Conservation (phyloP, 208 protist species). For the Crithidia brevicula region DNA sequence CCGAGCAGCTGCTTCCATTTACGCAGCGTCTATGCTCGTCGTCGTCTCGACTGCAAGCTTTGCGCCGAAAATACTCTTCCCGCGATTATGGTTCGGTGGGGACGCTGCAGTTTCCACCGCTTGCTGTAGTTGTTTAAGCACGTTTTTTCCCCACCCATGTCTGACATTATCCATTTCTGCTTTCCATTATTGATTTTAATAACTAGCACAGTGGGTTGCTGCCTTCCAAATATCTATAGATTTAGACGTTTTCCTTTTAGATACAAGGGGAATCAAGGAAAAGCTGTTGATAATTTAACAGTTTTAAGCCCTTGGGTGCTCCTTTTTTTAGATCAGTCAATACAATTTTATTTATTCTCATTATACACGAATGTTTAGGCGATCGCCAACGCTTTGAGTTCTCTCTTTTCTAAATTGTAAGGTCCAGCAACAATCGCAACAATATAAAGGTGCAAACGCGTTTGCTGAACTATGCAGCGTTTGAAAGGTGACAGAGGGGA, state of each 20-base stretch:
- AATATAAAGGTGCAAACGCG: not conserved
- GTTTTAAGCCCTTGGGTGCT: constrained; percentile 15
- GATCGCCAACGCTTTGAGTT: not conserved
- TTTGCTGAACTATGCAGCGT: no score
- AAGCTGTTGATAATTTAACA: constrained; percentile 9
- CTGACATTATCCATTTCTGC: no score
- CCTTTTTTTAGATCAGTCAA: constrained; percentile 14
- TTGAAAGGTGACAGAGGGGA: no score
- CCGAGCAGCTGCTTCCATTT: constrained; percentile 57
- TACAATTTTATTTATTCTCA: constrained; percentile 11
- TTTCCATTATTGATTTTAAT: not conserved
- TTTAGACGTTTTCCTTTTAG: not conserved
- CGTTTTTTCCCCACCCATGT: no score
- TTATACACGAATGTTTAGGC: not conserved
- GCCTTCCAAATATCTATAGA: not conserved
- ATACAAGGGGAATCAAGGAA: not conserved
- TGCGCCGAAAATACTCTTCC: constrained; percentile 68
- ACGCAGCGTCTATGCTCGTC: constrained; percentile 53
- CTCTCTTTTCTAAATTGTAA: not conserved
- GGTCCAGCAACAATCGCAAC: not conserved
- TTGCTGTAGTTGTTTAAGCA: constrained; percentile 22
- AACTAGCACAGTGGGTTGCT: no score
- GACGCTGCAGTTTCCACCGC: constrained; percentile 54
- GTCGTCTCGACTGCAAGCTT: constrained; percentile 65
- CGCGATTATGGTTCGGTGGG: constrained; percentile 48